A percentile compares a stretch with the other conserved stretches of the same genome.
Conservation (phyloP, 208 protist genomes). For the Porcisia hertigi region DNA sequence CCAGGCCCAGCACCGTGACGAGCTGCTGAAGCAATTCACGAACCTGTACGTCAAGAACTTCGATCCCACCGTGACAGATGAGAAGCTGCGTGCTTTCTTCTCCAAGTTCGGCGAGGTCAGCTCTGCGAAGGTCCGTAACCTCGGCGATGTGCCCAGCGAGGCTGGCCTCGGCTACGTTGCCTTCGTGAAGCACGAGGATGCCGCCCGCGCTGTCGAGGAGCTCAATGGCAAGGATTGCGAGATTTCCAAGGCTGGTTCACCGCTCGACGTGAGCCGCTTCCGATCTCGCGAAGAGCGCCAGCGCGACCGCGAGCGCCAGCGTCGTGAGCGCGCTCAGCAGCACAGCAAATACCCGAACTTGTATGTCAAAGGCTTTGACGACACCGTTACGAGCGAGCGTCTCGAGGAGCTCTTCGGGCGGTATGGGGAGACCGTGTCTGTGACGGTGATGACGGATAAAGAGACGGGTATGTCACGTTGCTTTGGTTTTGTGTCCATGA, state of each 20-base stretch:
- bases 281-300: slow-evolving; percentile 97
- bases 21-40: slow-evolving; percentile 94
- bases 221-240: slow-evolving; percentile 83
- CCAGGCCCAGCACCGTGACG: slow-evolving; percentile 94
- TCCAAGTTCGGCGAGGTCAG: slow-evolving; percentile 95
- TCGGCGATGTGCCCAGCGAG: slow-evolving; percentile 75
- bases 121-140: slow-evolving; percentile 95
- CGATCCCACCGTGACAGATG: slow-evolving; percentile 93
- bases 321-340: slow-evolving; percentile 92
- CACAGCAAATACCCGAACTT: slow-evolving; percentile 97
- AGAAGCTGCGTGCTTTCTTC: slow-evolving; percentile 95
- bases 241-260: slow-evolving; percentile 82
- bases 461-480: slow-evolving; percentile 90
- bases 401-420: slow-evolving; percentile 95
- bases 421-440: slow-evolving; percentile 97
- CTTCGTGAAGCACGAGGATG: slow-evolving; percentile 93
- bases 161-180: slow-evolving; percentile 98
- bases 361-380: slow-evolving; percentile 99
- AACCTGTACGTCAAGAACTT: slow-evolving; percentile 99
- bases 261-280: slow-evolving; percentile 95
- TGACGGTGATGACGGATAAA: slow-evolving; percentile 96
- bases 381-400: slow-evolving; percentile 94
- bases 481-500: slow-evolving; percentile 99
- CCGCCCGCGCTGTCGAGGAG: slow-evolving; percentile 89
- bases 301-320: slow-evolving; percentile 74